Percentiles rank a stretch among this genome's conserved stretches.
Conservation (phyloP, 345 rosid genomes). For the Ailanthus altissimus region DNA sequence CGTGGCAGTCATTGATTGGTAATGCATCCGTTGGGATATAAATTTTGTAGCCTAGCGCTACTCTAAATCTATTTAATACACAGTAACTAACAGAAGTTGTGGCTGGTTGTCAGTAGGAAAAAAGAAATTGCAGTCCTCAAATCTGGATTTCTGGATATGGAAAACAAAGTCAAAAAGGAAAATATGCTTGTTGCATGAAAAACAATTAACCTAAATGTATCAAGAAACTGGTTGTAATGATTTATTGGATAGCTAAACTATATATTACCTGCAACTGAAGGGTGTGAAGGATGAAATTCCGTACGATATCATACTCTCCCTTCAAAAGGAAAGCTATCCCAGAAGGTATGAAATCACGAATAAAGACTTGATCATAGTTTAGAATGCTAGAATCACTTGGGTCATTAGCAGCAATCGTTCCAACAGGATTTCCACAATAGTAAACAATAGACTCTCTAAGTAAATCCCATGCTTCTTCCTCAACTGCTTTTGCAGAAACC, state of each 20-base stretch:
- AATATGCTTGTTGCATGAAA: not conserved
- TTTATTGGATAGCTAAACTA: slow-evolving; percentile 5
- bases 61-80: too few relatives aligned
- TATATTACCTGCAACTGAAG: slow-evolving; percentile 85
- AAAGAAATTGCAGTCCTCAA: not conserved
- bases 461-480: slow-evolving; percentile 90
- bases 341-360: slow-evolving; percentile 91
- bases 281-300: slow-evolving; percentile 86
- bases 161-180: not conserved
- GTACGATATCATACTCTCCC: slow-evolving; percentile 89
- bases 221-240: not conserved
- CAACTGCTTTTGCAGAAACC: slow-evolving; percentile 41
- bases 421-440: slow-evolving; percentile 85
- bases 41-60: too few relatives aligned
- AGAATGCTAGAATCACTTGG: slow-evolving; percentile 58
- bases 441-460: slow-evolving; percentile 67
- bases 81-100: not conserved
- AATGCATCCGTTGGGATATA: too few relatives aligned
- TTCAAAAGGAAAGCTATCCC: slow-evolving; percentile 91
- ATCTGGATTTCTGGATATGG: not conserved
- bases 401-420: slow-evolving; percentile 95
- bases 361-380: slow-evolving; percentile 93
- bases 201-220: not conserved
- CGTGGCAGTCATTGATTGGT: too few relatives aligned
- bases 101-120: not conserved